Conservation (phyloP, 495 filamentous ascomycete species). For the Cryomyces minteri region DNA sequence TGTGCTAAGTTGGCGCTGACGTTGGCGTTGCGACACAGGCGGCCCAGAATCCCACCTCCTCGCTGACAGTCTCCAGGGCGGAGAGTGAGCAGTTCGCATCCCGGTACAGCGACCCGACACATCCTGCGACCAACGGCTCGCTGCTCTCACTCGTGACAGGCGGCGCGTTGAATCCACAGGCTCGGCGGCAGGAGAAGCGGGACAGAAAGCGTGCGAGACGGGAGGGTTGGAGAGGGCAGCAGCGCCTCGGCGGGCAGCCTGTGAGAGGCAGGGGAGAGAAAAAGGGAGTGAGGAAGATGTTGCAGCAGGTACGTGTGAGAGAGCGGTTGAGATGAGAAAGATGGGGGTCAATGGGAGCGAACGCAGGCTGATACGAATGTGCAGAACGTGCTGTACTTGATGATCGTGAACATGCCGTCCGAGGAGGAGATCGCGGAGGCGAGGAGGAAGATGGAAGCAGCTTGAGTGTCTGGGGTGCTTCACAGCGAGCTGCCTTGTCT, state of each 20-base stretch:
- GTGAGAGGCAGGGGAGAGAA: not conserved
- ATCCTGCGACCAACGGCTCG: conserved; percentile 26
- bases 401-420: conserved; percentile 17
- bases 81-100: conserved; percentile 21
- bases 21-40: not conserved
- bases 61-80: conserved; percentile 3
- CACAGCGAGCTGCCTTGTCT: too few relatives aligned
- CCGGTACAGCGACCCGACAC: conserved; percentile 34
- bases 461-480: too few relatives aligned
- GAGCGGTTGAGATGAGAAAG: not conserved
- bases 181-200: not conserved
- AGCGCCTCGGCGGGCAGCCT: not conserved
- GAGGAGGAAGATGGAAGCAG: too few relatives aligned
- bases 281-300: not conserved
- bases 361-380: not conserved
- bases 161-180: not conserved
- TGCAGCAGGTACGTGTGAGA: too few relatives aligned
- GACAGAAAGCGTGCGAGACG: not conserved
- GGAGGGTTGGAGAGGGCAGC: too few relatives aligned
- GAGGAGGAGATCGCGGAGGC: conserved; percentile 3
- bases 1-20: too few relatives aligned
- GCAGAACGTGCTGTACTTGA: conserved; percentile 17
- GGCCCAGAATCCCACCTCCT: conserved; percentile 7
- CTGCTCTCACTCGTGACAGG: conserved; percentile 25
- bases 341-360: too few relatives aligned